Conservation (phyloP, 1,139 yeast genomes). For the Candida glucosophila region DNA sequence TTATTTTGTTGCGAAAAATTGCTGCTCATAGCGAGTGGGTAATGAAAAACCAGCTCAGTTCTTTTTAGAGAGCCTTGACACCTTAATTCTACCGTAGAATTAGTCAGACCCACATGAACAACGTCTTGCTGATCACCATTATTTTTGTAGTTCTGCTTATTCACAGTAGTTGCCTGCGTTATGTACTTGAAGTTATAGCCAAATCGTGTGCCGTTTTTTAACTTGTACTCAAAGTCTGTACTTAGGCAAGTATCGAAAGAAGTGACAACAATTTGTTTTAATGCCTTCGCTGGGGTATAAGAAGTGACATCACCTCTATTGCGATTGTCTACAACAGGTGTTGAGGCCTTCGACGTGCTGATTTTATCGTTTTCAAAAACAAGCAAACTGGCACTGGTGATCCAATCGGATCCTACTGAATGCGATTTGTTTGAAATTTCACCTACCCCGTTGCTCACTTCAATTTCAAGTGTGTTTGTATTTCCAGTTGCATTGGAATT, state of each 20-base stretch:
- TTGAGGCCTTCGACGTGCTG: slow-evolving; percentile 30
- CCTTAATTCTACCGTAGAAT: slow-evolving; percentile 7
- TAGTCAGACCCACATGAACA: slow-evolving; percentile 18
- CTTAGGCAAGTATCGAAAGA: slow-evolving; percentile 19
- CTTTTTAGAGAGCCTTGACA: background rate
- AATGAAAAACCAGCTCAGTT: slow-evolving; percentile 7
- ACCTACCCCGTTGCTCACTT: slow-evolving; percentile 51
- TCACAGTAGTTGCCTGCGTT: slow-evolving; percentile 21
- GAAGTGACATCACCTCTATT: slow-evolving; percentile 11
- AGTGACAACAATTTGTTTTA: slow-evolving; percentile 30
- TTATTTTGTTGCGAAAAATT: slow-evolving; percentile 4
- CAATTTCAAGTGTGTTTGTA: slow-evolving; percentile 27
- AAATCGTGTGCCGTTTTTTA: slow-evolving; percentile 28
- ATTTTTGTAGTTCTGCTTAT: slow-evolving; percentile 20
- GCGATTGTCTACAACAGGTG: slow-evolving; percentile 12
- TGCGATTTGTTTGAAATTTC: slow-evolving; percentile 14
- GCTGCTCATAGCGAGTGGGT: slow-evolving; percentile 15
- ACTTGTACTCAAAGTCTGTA: slow-evolving; percentile 23
- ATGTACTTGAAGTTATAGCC: slow-evolving; percentile 17
- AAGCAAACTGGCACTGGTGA: slow-evolving; percentile 55
- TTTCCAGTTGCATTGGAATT: slow-evolving; percentile 15
- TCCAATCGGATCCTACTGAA: slow-evolving; percentile 56
- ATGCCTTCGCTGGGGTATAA: slow-evolving; percentile 24
- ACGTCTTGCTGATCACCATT: slow-evolving; percentile 24
- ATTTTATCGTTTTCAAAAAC: slow-evolving; percentile 48